Percentiles rank a stretch among this genome's conserved stretches.
Evolutionary conservation across 495 filamentous ascomycete genomes (phyloP).

Genomic region (Delitschia confertaspora): DNA sequence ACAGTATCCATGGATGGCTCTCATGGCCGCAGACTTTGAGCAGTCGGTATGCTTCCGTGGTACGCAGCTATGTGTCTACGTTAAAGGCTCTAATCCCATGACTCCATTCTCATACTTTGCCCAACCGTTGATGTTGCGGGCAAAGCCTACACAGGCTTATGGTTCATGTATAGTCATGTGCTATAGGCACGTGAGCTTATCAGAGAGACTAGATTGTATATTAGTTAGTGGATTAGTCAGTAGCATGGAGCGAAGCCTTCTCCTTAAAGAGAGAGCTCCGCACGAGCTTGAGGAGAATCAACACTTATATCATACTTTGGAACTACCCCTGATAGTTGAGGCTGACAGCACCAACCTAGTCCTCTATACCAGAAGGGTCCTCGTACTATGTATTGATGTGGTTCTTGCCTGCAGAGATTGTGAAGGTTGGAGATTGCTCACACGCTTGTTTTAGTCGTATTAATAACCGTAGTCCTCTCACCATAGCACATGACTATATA

Average conservation of each 20-base stretch:
- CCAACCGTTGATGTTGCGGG: slow-evolving; percentile 2
- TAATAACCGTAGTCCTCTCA: not conserved
- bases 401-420: not conserved
- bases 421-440: not conserved
- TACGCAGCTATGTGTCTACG: not conserved
- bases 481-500: not conserved
- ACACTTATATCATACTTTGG: too few relatives aligned
- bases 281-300: too few relatives aligned
- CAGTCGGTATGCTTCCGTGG: not conserved
- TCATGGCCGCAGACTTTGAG: slow-evolving; percentile 1
- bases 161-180: too few relatives aligned
- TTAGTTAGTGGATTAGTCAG: too few relatives aligned
- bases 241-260: too few relatives aligned
- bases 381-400: not conserved
- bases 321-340: too few relatives aligned
- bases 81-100: not conserved
- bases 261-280: too few relatives aligned
- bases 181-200: too few relatives aligned
- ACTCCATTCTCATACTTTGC: not conserved
- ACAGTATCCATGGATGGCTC: not conserved
- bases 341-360: not conserved
- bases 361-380: not conserved
- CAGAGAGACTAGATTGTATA: too few relatives aligned
- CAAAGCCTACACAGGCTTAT: too few relatives aligned
- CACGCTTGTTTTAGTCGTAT: not conserved